Base-by-base conservation (phyloP, 495 filamentous ascomycete species). In the Penicillium diatomitis region DNA sequence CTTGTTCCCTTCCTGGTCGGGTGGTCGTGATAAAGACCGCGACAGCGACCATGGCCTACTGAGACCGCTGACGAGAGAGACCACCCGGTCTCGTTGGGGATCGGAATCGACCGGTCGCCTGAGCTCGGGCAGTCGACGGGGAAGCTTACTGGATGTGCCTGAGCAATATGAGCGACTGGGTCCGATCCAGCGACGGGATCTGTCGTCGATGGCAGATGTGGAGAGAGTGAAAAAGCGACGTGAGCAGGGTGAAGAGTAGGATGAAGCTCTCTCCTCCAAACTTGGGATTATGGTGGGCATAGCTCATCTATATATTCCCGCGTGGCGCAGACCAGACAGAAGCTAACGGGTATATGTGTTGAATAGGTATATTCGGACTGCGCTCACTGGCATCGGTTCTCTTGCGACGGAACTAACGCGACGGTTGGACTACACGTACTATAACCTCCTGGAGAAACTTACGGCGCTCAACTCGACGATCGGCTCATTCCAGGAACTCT, bases 401-500 rank as follows among this genome's bases (percentile, higher is more conserved):
- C 61, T 67, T 28, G 71, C 71, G 29, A 78, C 67, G 45, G 75
- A 76, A 34, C 80, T 81, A 3, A 92, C 83, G 12, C 77, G 79
- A 51, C 79, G 79, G 39, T 76, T 96, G n/a, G 88, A 95, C 58
- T 84, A 86, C 55, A 89, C 85, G 0, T 95, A 95, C 68, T 90
- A 90, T 57, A 82, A 84, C 4, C 74, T 96, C 4, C 73, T 92
- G 10, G 85, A 91, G 59, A 91, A 86, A 50, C 72, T 91, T 32
- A 75, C 79, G 38, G 65, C 79, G 0, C 70, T 96, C 32, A 81
- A 84, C 44, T 71, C 75, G 44, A 88, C 83, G 2, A 78, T 95
- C 27, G 52, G 68, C 2, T 79, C 74, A 4, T 76, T 96, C 12
- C 81, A 86, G 51, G 79, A 86, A 43, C 77, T 96, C 4, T 80